A percentile compares a stretch with the other conserved stretches of the same genome.
Conservation (phyloP, 331 rosid species). For the Cydonia oblonga region DNA sequence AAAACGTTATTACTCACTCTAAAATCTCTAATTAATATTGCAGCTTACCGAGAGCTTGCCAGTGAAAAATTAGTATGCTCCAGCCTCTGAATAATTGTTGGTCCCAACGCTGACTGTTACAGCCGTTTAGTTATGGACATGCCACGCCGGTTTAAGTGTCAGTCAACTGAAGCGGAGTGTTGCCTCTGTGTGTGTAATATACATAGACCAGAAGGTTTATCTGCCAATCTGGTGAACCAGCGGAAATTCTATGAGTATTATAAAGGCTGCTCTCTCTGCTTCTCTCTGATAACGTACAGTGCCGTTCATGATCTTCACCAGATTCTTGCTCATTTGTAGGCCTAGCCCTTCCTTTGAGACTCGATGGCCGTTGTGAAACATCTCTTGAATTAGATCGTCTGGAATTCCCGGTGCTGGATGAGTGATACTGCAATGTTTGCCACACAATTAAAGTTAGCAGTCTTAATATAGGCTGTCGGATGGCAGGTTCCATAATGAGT, state of each 20-base stretch:
- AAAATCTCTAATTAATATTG: not conserved
- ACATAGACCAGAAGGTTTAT: not conserved
- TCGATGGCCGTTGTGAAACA: constrained; percentile 16
- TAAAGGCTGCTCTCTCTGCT: constrained; percentile 24
- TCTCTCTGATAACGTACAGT: constrained; percentile 32
- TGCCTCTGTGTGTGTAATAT: not conserved
- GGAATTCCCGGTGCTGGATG: constrained; percentile 36
- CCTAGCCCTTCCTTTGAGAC: constrained; percentile 32
- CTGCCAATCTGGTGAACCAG: constrained; percentile 1
- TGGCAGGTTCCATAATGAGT: not conserved
- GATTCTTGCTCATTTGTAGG: constrained; percentile 26
- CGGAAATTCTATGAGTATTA: constrained; percentile 28
- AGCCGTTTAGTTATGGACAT: not conserved
- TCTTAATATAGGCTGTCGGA: not conserved
- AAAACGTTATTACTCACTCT: not conserved
- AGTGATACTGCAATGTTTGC: constrained; percentile 21
- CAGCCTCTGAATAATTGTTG: not conserved
- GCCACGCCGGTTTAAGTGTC: not conserved
- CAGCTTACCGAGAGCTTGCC: not conserved
- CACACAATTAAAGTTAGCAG: not conserved
- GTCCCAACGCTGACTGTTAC: not conserved
- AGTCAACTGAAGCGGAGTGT: not conserved
- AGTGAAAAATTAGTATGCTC: not conserved
- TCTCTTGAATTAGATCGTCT: constrained; percentile 24
- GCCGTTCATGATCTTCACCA: constrained; percentile 39